These are phyloP conservation scores for Phialemoniopsis sp. DNA, from an alignment of 2,329 filamentous ascomycete species.

Conservation along the genomic window DNA sequence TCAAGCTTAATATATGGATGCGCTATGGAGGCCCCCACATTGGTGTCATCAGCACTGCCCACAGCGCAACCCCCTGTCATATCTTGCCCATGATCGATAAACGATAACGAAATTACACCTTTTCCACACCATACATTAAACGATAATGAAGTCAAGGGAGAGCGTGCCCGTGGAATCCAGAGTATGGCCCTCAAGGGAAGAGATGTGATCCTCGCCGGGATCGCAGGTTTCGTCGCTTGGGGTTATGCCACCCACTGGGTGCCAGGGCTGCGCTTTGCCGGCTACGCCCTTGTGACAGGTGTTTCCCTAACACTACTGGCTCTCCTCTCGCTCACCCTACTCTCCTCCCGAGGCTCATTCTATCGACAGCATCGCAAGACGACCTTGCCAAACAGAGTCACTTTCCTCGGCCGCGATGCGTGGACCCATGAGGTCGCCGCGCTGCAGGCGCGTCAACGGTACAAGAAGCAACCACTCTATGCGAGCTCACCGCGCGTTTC, in stretches of 20 bases:
- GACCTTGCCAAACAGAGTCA: constrained; percentile 38
- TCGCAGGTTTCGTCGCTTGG: constrained; percentile 80
- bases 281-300: constrained; percentile 78
- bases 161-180: constrained; percentile 5
- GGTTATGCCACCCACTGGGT: constrained; percentile 79
- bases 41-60: too few relatives aligned
- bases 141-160: too few relatives aligned
- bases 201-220: constrained; percentile 64
- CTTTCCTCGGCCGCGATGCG: constrained; percentile 56
- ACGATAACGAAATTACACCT: too few relatives aligned
- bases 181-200: constrained; percentile 69
- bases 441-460: constrained; percentile 61
- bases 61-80: too few relatives aligned
- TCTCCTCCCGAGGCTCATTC: constrained; percentile 52
- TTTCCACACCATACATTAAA: too few relatives aligned
- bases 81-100: too few relatives aligned
- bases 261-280: constrained; percentile 77
- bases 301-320: constrained; percentile 50
- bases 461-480: constrained; percentile 67
- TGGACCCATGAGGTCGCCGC: constrained; percentile 71
- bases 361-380: constrained; percentile 33
- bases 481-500: constrained; percentile 74
- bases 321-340: constrained; percentile 54
- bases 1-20: too few relatives aligned
- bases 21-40: too few relatives aligned